Evolutionary conservation across 1,139 yeast species (phyloP).

Genomic region (Blastobotrys ciferrii): DNA sequence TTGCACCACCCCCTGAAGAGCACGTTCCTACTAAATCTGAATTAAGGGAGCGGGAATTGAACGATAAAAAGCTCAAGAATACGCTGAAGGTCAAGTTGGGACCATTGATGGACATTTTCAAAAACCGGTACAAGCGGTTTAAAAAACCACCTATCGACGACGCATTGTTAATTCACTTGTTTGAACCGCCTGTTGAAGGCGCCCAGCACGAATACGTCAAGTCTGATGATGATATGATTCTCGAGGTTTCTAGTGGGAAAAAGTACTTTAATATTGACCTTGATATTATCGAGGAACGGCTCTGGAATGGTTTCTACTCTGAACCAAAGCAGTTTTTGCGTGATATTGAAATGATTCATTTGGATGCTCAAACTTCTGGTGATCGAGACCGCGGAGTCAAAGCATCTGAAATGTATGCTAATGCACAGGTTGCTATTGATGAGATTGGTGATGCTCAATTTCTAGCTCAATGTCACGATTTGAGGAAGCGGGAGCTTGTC

Average conservation of each 20-base stretch:
- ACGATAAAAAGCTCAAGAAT: conserved; percentile 81
- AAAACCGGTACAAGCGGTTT: conserved; percentile 81
- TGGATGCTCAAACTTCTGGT: conserved; percentile 69
- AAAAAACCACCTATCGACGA: conserved; percentile 89
- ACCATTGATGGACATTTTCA: conserved; percentile 85
- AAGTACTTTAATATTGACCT: conserved; percentile 83
- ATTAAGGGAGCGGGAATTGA: conserved; percentile 55
- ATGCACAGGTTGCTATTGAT: conserved; percentile 93
- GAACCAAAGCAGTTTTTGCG: conserved; percentile 87
- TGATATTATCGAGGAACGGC: conserved; percentile 87
- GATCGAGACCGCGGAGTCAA: conserved; percentile 84
- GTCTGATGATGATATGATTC: conserved; percentile 69
- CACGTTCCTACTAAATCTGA: conserved; percentile 28
- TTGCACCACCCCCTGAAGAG: conserved; percentile 38
- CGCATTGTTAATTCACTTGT: conserved; percentile 64
- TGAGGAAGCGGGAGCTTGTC: conserved; percentile 61
- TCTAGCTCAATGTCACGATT: conserved; percentile 68
- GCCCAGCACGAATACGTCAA: conserved; percentile 50
- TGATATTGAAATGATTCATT: conserved; percentile 80
- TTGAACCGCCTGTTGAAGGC: conserved; percentile 32
- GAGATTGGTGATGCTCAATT: conserved; percentile 73
- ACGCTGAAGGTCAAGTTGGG: conserved; percentile 80
- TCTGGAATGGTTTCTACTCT: conserved; percentile 95
- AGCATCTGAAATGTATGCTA: conserved; percentile 95
- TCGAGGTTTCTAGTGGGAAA: conserved; percentile 72